A percentile compares a stretch with the other conserved stretches of the same genome.
phyloP scores from a whole-genome alignment of 305 asterid genomes.

The Fraxinus latifolia region DNA sequence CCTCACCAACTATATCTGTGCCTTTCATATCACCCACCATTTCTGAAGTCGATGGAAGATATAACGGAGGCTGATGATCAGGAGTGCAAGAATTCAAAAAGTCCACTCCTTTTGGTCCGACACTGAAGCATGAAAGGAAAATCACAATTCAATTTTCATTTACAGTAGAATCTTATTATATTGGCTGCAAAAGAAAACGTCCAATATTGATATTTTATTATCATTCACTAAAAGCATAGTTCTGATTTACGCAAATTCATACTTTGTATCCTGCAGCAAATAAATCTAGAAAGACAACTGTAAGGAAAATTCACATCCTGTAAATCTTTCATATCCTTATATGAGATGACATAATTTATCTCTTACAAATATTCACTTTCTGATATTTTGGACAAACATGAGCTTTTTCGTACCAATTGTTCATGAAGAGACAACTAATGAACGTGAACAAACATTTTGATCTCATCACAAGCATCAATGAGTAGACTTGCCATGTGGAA shows the following conservation, averaged over 20 bases:
- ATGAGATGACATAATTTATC: constrained; percentile 1
- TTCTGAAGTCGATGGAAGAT: constrained; percentile 59
- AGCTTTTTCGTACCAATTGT: neutral
- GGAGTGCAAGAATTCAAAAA: constrained; percentile 84
- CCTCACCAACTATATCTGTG: constrained; percentile 40
- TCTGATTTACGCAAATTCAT: neutral
- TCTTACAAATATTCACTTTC: neutral
- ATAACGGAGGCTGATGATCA: constrained; percentile 84
- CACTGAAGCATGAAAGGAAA: constrained; percentile 48
- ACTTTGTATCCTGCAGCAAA: neutral
- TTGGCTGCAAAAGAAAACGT: constrained; percentile 19
- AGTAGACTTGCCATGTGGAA: neutral
- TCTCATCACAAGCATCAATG: neutral
- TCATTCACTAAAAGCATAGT: neutral
- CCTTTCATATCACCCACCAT: constrained; percentile 47
- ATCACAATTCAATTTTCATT: constrained; percentile 20
- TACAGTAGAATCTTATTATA: constrained; percentile 4
- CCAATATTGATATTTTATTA: neutral
- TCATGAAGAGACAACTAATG: neutral
- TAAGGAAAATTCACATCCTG: neutral
- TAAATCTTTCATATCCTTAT: neutral
- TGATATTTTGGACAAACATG: neutral
- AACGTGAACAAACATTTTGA: constrained; percentile 3
- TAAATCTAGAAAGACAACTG: constrained; percentile 10
- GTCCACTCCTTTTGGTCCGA: constrained; percentile 67